Evolutionary conservation across 805 yeast genomes (phyloP).

Genomic region (Kurtzmaniella cleridarum): DNA sequence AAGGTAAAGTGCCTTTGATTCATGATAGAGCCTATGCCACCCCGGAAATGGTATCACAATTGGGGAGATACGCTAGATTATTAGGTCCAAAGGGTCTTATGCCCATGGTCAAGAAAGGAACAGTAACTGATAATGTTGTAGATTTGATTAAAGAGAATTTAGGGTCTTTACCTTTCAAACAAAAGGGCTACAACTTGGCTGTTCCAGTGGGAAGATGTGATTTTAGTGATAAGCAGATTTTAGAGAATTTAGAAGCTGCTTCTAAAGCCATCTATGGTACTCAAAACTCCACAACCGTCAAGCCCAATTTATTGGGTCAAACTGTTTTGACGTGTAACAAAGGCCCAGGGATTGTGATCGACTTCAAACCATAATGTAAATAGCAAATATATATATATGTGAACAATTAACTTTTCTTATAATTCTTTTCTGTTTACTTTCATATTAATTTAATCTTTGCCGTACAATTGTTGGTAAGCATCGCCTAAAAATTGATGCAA

Average conservation of each 20-base stretch:
- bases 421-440: neutral
- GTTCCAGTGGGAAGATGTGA: constrained; percentile 73
- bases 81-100: constrained; percentile 87
- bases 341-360: constrained; percentile 75
- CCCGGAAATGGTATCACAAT: constrained; percentile 64
- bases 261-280: constrained; percentile 55
- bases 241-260: constrained; percentile 65
- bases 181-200: constrained; percentile 53
- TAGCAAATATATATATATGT: neutral
- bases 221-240: constrained; percentile 71
- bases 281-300: constrained; percentile 55
- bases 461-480: constrained; percentile 50
- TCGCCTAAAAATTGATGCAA: constrained; percentile 62
- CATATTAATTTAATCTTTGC: too few relatives aligned
- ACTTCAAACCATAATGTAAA: constrained; percentile 16
- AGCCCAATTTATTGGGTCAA: constrained; percentile 65
- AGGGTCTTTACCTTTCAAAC: constrained; percentile 77
- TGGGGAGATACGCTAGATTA: constrained; percentile 66
- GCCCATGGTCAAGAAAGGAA: constrained; percentile 84
- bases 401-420: neutral
- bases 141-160: constrained; percentile 47
- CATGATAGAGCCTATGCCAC: constrained; percentile 76
- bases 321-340: constrained; percentile 63
- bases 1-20: constrained; percentile 44
- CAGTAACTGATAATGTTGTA: constrained; percentile 66